phyloP scores from a whole-genome alignment of 1,139 yeast genomes.

The Hyphopichia fennica region DNA sequence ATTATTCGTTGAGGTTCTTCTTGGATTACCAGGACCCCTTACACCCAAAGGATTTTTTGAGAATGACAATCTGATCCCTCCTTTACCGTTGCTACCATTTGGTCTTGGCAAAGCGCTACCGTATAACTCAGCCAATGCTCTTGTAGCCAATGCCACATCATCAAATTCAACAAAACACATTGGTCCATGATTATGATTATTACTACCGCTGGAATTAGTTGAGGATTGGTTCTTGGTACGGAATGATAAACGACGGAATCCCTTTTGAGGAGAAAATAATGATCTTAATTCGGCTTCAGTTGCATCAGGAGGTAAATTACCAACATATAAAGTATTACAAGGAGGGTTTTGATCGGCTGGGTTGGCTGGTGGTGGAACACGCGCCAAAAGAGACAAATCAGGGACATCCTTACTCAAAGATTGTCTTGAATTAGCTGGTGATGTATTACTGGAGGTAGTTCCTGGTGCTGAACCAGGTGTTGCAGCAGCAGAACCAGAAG shows the following conservation, averaged over 20 bases:
- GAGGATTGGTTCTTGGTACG: constrained; percentile 64
- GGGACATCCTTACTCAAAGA: constrained; percentile 48
- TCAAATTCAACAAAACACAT: constrained; percentile 99
- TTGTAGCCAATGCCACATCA: constrained; percentile 89
- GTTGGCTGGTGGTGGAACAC: constrained; percentile 94
- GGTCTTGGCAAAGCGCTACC: constrained; percentile 80
- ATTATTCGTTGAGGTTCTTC: constrained; percentile 42
- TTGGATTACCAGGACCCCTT: constrained; percentile 63
- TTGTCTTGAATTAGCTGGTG: constrained; percentile 10
- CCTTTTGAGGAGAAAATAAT: constrained; percentile 83
- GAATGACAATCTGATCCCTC: constrained; percentile 91
- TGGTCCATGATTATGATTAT: constrained; percentile 77
- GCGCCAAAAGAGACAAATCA: constrained; percentile 67
- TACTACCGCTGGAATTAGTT: constrained; percentile 15
- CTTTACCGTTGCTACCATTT: constrained; percentile 72
- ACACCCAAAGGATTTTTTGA: constrained; percentile 97
- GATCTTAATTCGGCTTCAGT: constrained; percentile 90
- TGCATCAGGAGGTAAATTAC: constrained; percentile 96
- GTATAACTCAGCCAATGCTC: constrained; percentile 89
- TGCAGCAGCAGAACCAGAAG: background rate
- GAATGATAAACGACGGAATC: constrained; percentile 89
- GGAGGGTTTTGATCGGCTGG: constrained; percentile 99
- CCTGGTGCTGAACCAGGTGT: background rate
- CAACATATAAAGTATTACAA: constrained; percentile 94
- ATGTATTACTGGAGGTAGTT: background rate